Base-by-base conservation (phyloP, 345 rosid species). In the Camelina sativa region DNA sequence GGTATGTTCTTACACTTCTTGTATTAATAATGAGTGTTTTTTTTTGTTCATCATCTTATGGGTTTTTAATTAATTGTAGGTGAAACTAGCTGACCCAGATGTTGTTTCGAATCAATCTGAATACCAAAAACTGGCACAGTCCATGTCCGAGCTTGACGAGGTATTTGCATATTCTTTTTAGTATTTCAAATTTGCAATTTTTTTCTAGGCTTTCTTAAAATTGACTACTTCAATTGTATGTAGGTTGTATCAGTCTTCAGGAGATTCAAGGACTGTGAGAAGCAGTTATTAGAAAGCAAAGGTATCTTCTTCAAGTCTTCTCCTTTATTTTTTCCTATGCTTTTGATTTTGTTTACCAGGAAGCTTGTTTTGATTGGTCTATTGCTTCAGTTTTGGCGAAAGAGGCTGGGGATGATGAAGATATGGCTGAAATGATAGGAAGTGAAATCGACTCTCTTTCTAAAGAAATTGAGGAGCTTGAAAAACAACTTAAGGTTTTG, bases 381-480 rank as follows among this genome's bases (percentile, higher is more conserved):
- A 2, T 57, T 25, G n/a, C 50, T 44, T 52, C 82, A 95, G 97
- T 85, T 78, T 82, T 94, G 76, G 87, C 83, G 22, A 89, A 86
- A 81, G 97, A 90, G 61, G 88, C 82, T 70, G 89, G 85, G 62
- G 84, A 80, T 62, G 97, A 90, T 73, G 91, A 82, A 80, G 99
- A 89, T 69, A 95, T 95, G 99, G 88, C 91, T 59, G 96, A 95
- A 82, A 95, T 95, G 97, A 89, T 94, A 70, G 85, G 84, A 54
- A 78, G 55, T 77, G 99, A 95, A 80, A 82, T 91, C n/a, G 76
- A 71, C 30, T 95, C 97, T 11, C 85, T 91, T 60, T 71, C 89
- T 35, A 76, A 56, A 46, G 85, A 91, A 79, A 84, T 87, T 55
- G 77, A 85, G 75, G 86, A 81, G 76, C 93, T 91, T 16, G 97